Base-by-base conservation (phyloP, 202 grass and related monocot species). In the Hordeum pubiflorum region DNA sequence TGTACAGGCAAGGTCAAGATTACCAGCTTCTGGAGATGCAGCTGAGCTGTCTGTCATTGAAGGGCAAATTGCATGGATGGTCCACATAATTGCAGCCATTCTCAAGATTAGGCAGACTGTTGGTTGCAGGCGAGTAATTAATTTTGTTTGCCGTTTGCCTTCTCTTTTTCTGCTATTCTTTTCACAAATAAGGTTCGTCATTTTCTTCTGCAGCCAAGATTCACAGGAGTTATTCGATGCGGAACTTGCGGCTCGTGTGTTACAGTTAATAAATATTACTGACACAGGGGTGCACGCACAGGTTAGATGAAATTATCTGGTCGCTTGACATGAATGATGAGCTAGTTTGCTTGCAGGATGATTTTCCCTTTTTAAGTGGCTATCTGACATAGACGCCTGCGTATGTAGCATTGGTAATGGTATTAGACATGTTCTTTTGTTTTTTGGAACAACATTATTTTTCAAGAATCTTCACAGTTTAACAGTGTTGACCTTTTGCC, bases 51-150 rank as follows among this genome's bases (percentile, higher is more conserved):
- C 83, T 69, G 86, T 95, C 52, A 96, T 99, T 85, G 96, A 99
- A 91, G 96, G 92, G 12, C 96, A 93, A 74, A 89, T 99, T 85
- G 79, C 96, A 85, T 99, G 96, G 96, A 88, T 99, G 58, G 89
- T 99, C 85, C 90, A 99, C 86, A 93, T 99, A 69, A 91, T 99
- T 87, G 92, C 90, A 83, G 90, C 96, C 72, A 90, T 99, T 91
- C 79, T 99, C 22, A 99, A 99, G 84, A 78, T 90, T 79, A 93
- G 90, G 76, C 96, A 96, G 78, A 88, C 87, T 36, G 64, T 85
- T 77, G 87, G 96, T 83, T 89, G 85, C 75, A 91, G 89, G 96
- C 93, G 69, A 72, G 73, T 31, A 75, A 48, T 66, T 38, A 32
- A 69, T 48, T 76, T 61, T 59, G 46, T 43, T 75, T 74, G 67